Evolutionary conservation across 164 flowering plant species (phyloP).

Genomic region (Vitis riparia): DNA sequence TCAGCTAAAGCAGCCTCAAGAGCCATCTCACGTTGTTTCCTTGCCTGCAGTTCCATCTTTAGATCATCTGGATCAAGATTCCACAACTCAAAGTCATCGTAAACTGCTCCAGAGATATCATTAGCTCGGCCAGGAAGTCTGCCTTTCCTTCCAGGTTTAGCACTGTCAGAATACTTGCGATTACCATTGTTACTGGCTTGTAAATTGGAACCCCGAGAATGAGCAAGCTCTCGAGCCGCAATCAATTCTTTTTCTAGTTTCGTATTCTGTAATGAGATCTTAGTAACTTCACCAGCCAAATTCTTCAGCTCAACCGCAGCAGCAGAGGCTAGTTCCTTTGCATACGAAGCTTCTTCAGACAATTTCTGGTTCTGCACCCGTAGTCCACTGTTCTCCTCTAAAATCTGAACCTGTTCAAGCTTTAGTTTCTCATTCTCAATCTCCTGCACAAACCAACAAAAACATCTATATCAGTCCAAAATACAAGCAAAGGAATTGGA

Average conservation of each 20-base stretch:
- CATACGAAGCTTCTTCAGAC: slow-evolving; percentile 97
- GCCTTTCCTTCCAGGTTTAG: slow-evolving; percentile 56
- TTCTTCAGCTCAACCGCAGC: slow-evolving; percentile 98
- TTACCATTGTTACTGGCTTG: slow-evolving; percentile 52
- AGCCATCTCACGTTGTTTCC: slow-evolving; percentile 78
- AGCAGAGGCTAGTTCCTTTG: slow-evolving; percentile 98
- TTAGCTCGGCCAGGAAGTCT: slow-evolving; percentile 47
- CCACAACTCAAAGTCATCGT: slow-evolving; percentile 73
- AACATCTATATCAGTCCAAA: neutral
- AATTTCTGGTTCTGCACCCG: slow-evolving; percentile 86
- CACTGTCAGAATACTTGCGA: slow-evolving; percentile 55
- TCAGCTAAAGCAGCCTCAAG: slow-evolving; percentile 93
- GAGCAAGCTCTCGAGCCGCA: slow-evolving; percentile 61
- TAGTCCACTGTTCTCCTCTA: slow-evolving; percentile 85
- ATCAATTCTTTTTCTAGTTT: slow-evolving; percentile 77
- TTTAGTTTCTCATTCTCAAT: slow-evolving; percentile 79
- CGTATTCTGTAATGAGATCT: slow-evolving; percentile 81
- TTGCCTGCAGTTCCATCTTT: slow-evolving; percentile 79
- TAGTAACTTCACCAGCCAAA: slow-evolving; percentile 91
- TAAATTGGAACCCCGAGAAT: slow-evolving; percentile 42
- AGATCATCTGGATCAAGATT: slow-evolving; percentile 78
- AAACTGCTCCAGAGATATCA: slow-evolving; percentile 41
- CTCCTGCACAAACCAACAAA: slow-evolving; percentile 47
- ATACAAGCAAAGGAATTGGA: neutral
- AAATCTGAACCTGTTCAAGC: slow-evolving; percentile 65